Base-by-base conservation (phyloP, 2,329 filamentous ascomycete species). In the Alternaria longipes region DNA sequence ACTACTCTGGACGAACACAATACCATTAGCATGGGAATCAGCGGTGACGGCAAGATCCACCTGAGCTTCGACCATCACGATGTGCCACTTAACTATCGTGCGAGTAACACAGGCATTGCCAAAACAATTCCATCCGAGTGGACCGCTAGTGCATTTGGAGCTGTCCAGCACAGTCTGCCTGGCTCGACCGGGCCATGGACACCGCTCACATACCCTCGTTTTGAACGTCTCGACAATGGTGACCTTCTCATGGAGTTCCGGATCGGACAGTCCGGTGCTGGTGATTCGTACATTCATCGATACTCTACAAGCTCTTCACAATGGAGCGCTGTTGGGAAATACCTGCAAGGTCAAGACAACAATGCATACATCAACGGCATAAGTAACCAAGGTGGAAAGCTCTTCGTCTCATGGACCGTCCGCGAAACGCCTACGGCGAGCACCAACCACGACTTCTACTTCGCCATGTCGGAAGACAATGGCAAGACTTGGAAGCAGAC, bases 301-400 rank as follows among this genome's bases (percentile, higher is more conserved):
- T 85, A 85, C 70, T 76, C 73, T 14, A 67, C 77, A 3, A 66
- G 66, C 0, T 65, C 71, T 0, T 77, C 78, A 1, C 64, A 63
- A n/a, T 85, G 81, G 75, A 71, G 66, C 11, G 76, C 73, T n/a
- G 70, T 78, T 0, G 81, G 81, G 11, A 78, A 76, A n/a, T 80
- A 81, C 54, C 71, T 83, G 8, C 79, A 79, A 20, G 84, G 83
- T 30, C 69, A 81, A 24, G 71, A 76, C 42, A 84, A 82, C 71
- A 85, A 84, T 69, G 83, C 84, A 1, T 86, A 85, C 69, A 80
- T 85, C 67, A 83, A 86, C 70, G 83, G 83, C 9, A 73, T 85
- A 46, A 80, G 79, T 61, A 75, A 73, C 32, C 70, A 74, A 28
- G 64, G 65, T 32, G 67, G 64, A 1, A 74, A 73, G 12, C 75